Percentiles rank a stretch among this genome's conserved stretches.
Conservation (phyloP, 2,329 filamentous ascomycete species). For the Fusarium foetens region DNA sequence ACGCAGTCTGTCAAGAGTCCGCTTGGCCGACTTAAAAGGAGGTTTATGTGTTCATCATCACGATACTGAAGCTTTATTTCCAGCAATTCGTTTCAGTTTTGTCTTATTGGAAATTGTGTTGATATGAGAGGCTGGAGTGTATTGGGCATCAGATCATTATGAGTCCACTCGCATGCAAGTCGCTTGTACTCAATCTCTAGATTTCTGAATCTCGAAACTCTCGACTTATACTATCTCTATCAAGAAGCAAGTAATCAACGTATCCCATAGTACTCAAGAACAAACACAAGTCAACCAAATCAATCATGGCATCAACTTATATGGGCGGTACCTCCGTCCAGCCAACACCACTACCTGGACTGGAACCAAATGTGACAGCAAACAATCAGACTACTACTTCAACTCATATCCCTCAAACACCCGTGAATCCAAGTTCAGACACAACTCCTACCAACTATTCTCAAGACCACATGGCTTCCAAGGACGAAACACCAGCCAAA, state of each 20-base stretch:
- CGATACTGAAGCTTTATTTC: not conserved
- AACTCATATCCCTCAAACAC: not conserved
- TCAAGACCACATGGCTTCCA: not conserved
- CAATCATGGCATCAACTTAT: conserved; percentile 9
- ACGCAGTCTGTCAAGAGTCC: not conserved
- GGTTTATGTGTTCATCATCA: not conserved
- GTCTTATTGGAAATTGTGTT: not conserved
- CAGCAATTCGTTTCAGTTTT: not conserved
- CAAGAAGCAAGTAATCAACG: accelerated
- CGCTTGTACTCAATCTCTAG: not conserved
- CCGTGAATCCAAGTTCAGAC: not conserved
- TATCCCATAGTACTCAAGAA: not conserved
- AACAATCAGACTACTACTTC: not conserved
- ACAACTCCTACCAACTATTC: conserved; percentile 3
- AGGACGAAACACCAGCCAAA: not conserved
- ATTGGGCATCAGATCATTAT: not conserved
- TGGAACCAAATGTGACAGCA: not conserved
- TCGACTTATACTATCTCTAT: not conserved
- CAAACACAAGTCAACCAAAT: not conserved
- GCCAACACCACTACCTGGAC: not conserved
- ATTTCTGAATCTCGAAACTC: not conserved
- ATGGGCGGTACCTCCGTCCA: not conserved
- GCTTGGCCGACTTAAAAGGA: not conserved
- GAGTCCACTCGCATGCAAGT: not conserved
- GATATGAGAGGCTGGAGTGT: too few relatives aligned